phyloP scores from a whole-genome alignment of 257 asterid genomes.

The Salvia splendens region DNA sequence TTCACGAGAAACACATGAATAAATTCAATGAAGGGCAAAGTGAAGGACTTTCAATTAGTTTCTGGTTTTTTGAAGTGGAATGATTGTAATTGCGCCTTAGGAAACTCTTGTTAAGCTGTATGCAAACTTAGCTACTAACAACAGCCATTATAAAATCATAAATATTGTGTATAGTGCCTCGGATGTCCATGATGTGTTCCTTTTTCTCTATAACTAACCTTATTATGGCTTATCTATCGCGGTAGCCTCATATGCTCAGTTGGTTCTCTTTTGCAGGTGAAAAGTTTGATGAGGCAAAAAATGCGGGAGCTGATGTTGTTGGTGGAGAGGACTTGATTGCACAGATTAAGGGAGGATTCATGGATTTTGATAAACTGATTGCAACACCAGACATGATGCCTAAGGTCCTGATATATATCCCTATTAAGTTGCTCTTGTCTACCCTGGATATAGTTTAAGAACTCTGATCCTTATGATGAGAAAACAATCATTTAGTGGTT shows the following conservation, averaged over 20 bases:
- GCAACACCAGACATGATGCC: constrained; percentile 99
- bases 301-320: constrained; percentile 95
- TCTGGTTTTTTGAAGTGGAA: constrained; percentile 7
- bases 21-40: constrained; percentile 4
- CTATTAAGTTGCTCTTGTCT: constrained; percentile 1
- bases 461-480: constrained; percentile 3
- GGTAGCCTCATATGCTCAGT: constrained; percentile 35
- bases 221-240: constrained; percentile 5
- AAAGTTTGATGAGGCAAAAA: constrained; percentile 95
- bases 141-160: too few species aligned
- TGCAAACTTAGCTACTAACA: too few species aligned
- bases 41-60: background rate
- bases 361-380: constrained; percentile 93
- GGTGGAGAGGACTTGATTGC: constrained; percentile 96
- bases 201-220: background rate
- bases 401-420: constrained; percentile 52
- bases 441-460: constrained; percentile 3
- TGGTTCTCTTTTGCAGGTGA: constrained; percentile 62
- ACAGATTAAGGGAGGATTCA: constrained; percentile 89
- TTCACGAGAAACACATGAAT: background rate
- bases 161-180: background rate
- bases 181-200: constrained; percentile 1
- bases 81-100: background rate
- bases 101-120: background rate
- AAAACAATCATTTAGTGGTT: background rate